phyloP scores from a whole-genome alignment of 768 basidiomycete species.

The Rhizopogon roseolus region DNA sequence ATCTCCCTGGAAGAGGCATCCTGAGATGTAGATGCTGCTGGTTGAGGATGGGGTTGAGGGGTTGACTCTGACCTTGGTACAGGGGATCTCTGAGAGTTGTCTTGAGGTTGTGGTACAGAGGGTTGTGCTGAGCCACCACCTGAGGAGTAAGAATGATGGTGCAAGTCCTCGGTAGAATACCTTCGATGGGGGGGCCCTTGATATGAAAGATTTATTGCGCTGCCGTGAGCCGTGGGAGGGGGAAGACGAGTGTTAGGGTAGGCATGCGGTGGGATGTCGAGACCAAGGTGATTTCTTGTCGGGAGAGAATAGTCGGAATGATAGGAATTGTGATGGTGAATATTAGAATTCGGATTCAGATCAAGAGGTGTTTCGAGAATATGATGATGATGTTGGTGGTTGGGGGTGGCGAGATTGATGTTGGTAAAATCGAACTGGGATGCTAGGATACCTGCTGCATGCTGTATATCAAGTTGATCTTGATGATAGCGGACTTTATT shows the following conservation, averaged over 20 bases:
- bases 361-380: constrained; percentile 42
- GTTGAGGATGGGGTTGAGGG: constrained; percentile 29
- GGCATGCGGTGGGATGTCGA: constrained; percentile 38
- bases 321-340: constrained; percentile 31
- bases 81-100: constrained; percentile 24
- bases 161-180: constrained; percentile 32
- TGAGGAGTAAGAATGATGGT: constrained; percentile 33
- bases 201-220: constrained; percentile 13
- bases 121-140: constrained; percentile 29
- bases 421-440: constrained; percentile 47
- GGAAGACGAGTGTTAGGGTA: constrained; percentile 39
- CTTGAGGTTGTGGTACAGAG: constrained; percentile 14
- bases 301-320: constrained; percentile 36
- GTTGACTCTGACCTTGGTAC: constrained; percentile 42
- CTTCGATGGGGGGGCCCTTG: constrained; percentile 21
- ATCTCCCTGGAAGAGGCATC: constrained; percentile 44
- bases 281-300: constrained; percentile 42
- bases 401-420: constrained; percentile 35
- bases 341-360: constrained; percentile 33
- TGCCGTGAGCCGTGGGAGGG: constrained; percentile 21
- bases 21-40: constrained; percentile 27
- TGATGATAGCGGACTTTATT: constrained; percentile 71
- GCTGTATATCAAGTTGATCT: constrained; percentile 41
- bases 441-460: constrained; percentile 42
- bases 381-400: constrained; percentile 32